Conservation (phyloP, 2,329 filamentous ascomycete species). For the Fusarium mundagurra region DNA sequence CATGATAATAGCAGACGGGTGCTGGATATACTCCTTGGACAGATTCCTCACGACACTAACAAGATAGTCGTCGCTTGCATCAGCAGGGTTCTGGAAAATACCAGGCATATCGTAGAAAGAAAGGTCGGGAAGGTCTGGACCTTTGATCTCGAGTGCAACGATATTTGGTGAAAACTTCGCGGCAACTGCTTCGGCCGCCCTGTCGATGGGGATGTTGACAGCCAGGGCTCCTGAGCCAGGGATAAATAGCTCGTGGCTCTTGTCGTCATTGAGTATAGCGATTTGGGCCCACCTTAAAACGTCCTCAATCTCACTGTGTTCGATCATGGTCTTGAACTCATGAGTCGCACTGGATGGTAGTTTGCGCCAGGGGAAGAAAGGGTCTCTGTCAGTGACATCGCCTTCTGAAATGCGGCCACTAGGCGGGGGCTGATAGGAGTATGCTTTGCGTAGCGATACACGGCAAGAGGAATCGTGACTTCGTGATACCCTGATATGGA, state of each 20-base stretch:
- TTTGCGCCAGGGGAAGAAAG: conserved; percentile 73
- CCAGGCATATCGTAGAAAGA: conserved; percentile 90
- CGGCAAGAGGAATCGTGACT: conserved; percentile 72
- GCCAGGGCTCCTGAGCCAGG: conserved; percentile 58
- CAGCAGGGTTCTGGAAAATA: conserved; percentile 76
- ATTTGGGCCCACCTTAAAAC: conserved; percentile 79
- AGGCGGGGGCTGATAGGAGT: conserved; percentile 60
- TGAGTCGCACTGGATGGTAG: conserved; percentile 56
- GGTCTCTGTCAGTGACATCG: conserved; percentile 60
- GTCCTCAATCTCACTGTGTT: conserved; percentile 71
- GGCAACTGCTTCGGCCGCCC: conserved; percentile 55
- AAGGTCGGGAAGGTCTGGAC: conserved; percentile 74
- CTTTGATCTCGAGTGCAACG: conserved; percentile 78
- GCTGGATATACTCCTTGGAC: conserved; percentile 73
- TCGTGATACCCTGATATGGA: conserved; percentile 77
- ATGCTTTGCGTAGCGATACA: conserved; percentile 73
- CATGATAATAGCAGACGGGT: conserved; percentile 77
- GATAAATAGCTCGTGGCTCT: conserved; percentile 62
- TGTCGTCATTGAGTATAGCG: conserved; percentile 76
- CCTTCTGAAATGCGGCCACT: conserved; percentile 53
- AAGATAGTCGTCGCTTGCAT: conserved; percentile 72
- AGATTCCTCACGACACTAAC: conserved; percentile 78
- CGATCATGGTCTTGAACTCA: conserved; percentile 71
- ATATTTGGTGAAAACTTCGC: conserved; percentile 86
- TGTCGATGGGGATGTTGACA: conserved; percentile 48